Base-by-base conservation (phyloP, 345 rosid species). In the Brassica juncea region DNA sequence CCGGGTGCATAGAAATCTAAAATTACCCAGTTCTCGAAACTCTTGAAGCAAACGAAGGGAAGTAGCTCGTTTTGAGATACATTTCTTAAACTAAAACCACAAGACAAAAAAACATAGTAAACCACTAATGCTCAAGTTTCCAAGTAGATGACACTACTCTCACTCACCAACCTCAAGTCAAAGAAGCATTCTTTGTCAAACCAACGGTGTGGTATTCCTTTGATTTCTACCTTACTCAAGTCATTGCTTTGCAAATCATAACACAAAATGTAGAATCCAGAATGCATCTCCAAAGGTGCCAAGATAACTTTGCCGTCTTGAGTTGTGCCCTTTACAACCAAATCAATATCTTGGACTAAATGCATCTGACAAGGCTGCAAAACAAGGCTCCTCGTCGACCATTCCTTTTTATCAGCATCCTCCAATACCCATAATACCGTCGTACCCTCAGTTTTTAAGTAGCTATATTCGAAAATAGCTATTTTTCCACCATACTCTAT, bases 331-430 rank as follows among this genome's bases (percentile, higher is more conserved):
- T 6, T 60, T 25, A 72, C 42, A 8, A 42, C 5, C 30, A 61
- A 27, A 2, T 5, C 28, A 72, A 3, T 42, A 39, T 42, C 76
- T 8, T 27, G 1, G 47, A 62, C 69, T 44, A 73, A 73, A 62
- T 44, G 69, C 12, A 7, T 62, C 64, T 73, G 77, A 62, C 69
- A 10, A 44, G 77, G 69, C 69, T 28, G 69, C 77, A 73, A 6
- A 62, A 27, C 6, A 27, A 42, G 16, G 3, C 0, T 60, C 16
- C 6, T 15, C 0, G 5, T 9, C 28, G 44, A 62, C 77, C 77
- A 73, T 62, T 30, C 44, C 11, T 37, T 37, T 37, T 37, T 37
- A 10, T 37, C 44, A 37, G 44, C 44, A 37, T 37, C 44, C 8
- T 37, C 44, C 44, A 37, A 35, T 23, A 72, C 23, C 75, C 75